Base-by-base conservation (phyloP, 2,329 filamentous ascomycete genomes). In the Pseudopyrenochaeta lycopersici region DNA sequence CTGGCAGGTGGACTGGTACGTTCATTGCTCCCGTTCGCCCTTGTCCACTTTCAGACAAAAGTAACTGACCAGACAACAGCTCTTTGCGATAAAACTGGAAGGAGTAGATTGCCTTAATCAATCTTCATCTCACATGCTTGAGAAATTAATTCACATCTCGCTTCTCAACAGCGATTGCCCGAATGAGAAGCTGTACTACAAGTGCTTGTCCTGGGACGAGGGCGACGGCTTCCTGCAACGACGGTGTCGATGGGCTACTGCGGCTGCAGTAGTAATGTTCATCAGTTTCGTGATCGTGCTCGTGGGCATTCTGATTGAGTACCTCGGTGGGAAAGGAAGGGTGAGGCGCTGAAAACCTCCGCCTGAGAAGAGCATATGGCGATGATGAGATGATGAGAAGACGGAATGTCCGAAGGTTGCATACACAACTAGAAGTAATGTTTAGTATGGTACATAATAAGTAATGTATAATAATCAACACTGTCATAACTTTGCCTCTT, bases 401-500 rank as follows among this genome's bases (percentile, higher is more conserved):
- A 29, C 11, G 27, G 23, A 21, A 42, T n/a, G 14, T 17, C 3
- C n/a, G n/a, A 18, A 30, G 11, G 40, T 17, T 15, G 3, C 29
- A 31, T 10, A 30, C 10, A 6, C 20, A 7, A n/a, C 11, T 21
- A 6, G 11, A 18, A 14, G 4, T 14, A 20, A 7, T 20, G 20
- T 15, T 38, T 6, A 18, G 17, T 23, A 4, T 23, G 18, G 18
- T 21, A 39, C 23, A 20, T 39, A 39, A 14, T 21, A 20, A n/a
- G 7, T 42, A 42, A 42, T 42, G 40, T 42, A 7, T 42, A 42
- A 42, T 42, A 21, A 21, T 10, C 17, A 2, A 3, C 11, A 14
- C 31, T 20, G 1, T 32, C 38, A 56, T 31, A 58, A 42, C 41
- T 60, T 62, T 7, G 51, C 46, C n/a, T 23, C 38, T 12, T 15